Conservation (phyloP, 768 basidiomycete genomes). For the Pisolithus microcarpus region DNA sequence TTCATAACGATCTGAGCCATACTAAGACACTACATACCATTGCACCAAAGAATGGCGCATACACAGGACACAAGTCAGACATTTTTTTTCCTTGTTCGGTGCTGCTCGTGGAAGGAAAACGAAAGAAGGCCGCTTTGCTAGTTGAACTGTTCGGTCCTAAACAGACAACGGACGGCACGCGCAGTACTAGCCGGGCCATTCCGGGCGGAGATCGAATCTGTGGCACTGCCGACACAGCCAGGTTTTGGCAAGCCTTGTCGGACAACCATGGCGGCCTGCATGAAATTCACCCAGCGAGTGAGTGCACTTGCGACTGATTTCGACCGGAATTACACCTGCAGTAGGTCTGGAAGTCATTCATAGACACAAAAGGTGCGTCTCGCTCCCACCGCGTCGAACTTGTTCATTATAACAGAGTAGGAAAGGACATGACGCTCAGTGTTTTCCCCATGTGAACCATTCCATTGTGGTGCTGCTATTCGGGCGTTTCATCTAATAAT, state of each 20-base stretch:
- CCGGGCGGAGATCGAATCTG: slow-evolving; percentile 21
- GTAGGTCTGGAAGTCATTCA: slow-evolving; percentile 75
- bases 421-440: slow-evolving; percentile 70
- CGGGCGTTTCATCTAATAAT: background rate
- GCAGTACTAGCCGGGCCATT: slow-evolving; percentile 8
- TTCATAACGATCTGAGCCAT: slow-evolving; percentile 7
- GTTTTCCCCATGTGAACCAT: slow-evolving; percentile 66
- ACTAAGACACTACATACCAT: slow-evolving; percentile 43
- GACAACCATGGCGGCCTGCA: slow-evolving; percentile 52
- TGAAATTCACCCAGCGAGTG: slow-evolving; percentile 63
- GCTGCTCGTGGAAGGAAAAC: slow-evolving; percentile 2
- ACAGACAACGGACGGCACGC: slow-evolving; percentile 6
- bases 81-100: slow-evolving; percentile 26
- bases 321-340: slow-evolving; percentile 1
- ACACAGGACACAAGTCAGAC: slow-evolving; percentile 86
- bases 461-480: background rate
- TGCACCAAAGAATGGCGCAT: slow-evolving; percentile 96
- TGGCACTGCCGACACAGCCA: slow-evolving; percentile 3
- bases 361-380: slow-evolving; percentile 59
- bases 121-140: background rate
- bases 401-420: slow-evolving; percentile 6
- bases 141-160: slow-evolving; percentile 1
- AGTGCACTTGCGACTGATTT: slow-evolving; percentile 7
- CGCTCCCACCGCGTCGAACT: background rate
- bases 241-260: slow-evolving; percentile 15